A percentile compares a stretch with the other conserved stretches of the same genome.
Conservation (phyloP, 192 early-diverging fungal genomes). For the Coemansia aciculifera region DNA sequence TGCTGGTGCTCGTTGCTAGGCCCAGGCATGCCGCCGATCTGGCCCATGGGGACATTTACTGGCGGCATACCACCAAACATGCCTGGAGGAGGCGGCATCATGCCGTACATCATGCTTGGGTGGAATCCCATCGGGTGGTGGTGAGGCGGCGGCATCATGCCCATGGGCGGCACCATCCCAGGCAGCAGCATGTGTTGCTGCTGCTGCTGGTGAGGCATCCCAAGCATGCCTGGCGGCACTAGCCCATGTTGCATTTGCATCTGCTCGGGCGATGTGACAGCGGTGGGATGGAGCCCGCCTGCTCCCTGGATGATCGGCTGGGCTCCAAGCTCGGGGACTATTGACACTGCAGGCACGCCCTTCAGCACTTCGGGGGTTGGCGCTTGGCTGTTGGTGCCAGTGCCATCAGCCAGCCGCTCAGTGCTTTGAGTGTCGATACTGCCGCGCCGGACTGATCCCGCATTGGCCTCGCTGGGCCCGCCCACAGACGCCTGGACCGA, state of each 20-base stretch:
- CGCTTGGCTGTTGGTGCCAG: constrained; percentile 1
- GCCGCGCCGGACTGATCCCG: constrained; percentile 22
- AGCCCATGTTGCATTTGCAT: constrained; percentile 30
- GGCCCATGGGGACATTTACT: constrained; percentile 25
- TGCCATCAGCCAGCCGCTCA: constrained; percentile 8
- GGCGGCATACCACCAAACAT: constrained; percentile 43
- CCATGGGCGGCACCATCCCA: constrained; percentile 41
- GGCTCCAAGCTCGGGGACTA: not conserved
- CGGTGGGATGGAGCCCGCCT: not conserved
- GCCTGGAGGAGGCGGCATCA: constrained; percentile 41
- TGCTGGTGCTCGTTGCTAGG: constrained; percentile 26
- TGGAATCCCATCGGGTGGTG: constrained; percentile 38
- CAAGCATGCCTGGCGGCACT: constrained; percentile 25
- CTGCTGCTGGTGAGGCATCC: constrained; percentile 23
- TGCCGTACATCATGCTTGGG: constrained; percentile 49
- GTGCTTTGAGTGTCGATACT: constrained; percentile 16
- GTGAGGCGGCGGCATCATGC: constrained; percentile 28
- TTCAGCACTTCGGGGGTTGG: not conserved
- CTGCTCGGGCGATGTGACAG: constrained; percentile 6
- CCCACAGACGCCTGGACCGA: constrained; percentile 46
- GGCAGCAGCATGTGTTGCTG: constrained; percentile 43
- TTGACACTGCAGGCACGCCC: not conserved
- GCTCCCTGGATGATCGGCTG: constrained; percentile 8
- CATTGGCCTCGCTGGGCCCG: constrained; percentile 33
- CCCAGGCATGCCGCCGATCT: constrained; percentile 25